These are phyloP conservation scores for Zygoascus bituminiphila DNA, from an alignment of 805 yeast genomes.

Conservation along the genomic window DNA sequence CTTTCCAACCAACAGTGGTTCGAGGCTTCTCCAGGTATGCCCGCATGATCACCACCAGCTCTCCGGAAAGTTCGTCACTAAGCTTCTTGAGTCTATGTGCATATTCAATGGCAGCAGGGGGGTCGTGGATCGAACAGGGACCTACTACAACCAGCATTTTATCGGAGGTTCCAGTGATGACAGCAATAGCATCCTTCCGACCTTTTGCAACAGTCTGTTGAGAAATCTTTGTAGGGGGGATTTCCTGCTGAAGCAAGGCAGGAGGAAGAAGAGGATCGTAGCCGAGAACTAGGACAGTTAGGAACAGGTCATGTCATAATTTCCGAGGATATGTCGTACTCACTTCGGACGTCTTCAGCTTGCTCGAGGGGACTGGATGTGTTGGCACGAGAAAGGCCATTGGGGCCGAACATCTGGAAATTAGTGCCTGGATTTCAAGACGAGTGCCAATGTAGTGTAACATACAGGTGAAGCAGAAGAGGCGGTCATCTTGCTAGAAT, in stretches of 20 bases:
- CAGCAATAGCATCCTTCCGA: conserved; percentile 67
- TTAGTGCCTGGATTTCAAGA: background rate
- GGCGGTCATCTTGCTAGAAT: background rate
- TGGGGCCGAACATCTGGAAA: conserved; percentile 29
- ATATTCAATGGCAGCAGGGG: conserved; percentile 82
- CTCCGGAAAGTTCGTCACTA: conserved; percentile 63
- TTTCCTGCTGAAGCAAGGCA: conserved; percentile 78
- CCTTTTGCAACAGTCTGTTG: conserved; percentile 63
- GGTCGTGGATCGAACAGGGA: conserved; percentile 95
- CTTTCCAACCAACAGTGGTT: conserved; percentile 99
- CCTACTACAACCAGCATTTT: conserved; percentile 84
- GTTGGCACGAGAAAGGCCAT: conserved; percentile 26
- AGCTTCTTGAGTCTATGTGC: conserved; percentile 59
- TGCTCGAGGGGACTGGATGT: conserved; percentile 46
- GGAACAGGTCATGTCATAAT: conserved; percentile 34
- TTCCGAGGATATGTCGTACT: background rate
- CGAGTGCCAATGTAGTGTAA: background rate
- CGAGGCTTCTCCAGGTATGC: conserved; percentile 98
- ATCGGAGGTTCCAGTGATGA: conserved; percentile 71
- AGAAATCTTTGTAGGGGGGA: conserved; percentile 52
- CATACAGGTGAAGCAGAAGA: background rate
- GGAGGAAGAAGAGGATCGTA: conserved; percentile 95
- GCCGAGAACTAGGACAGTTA: conserved; percentile 43
- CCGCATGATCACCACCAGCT: conserved; percentile 85
- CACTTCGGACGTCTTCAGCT: conserved; percentile 42